Base-by-base conservation (phyloP, 2,329 filamentous ascomycete genomes). In the Fusarium transvaalense region DNA sequence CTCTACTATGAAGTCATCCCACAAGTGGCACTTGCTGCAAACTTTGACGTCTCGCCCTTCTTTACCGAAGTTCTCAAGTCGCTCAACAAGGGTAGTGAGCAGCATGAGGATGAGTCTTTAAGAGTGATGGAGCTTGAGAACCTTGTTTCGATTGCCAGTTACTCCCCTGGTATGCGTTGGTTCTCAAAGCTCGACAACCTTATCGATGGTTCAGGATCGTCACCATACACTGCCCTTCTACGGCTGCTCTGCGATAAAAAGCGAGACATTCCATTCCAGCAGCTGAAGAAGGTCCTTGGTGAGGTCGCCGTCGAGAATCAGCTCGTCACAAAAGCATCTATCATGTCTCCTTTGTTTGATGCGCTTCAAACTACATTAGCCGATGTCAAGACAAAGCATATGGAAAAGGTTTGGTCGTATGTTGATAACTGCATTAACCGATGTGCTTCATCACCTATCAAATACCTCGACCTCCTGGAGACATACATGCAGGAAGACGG, bases 1-100 rank as follows among this genome's bases (percentile, higher is more conserved):
- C 84, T 94, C n/a, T 98, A 97, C 79, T 97, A 97, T 76, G 89
- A 94, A 75, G 85, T 92, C 4, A 85, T 93, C 10, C 94, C 96
- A 3, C 89, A 92, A 62, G 83, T 92, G 25, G 93, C 94, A 2
- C 83, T 97, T 15, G 90, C 91, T 68, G 91, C 94, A 71, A 96
- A 92, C 69, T 96, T 97, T 74, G 96, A 98, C 75, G 91, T 97
- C 6, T 96, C 95, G 0, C 82, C 91, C 1, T 85, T 91, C 21
- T 84, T 99, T 17, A 89, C 91, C 10, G 87, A 89, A 61, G 86
- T 90, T 2, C 81, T 98, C 45, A 83, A 86, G 57, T 84, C 84
- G 32, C 78, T 93, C 12, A 87, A 91, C 42, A 78, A 84, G 15
- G 81, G 84, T 17, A 78, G 82, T 4, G 82, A 85, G 41, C 83